phyloP scores from a whole-genome alignment of 108 stramenopile genomes.

The Fistulifera pelliculosa region DNA sequence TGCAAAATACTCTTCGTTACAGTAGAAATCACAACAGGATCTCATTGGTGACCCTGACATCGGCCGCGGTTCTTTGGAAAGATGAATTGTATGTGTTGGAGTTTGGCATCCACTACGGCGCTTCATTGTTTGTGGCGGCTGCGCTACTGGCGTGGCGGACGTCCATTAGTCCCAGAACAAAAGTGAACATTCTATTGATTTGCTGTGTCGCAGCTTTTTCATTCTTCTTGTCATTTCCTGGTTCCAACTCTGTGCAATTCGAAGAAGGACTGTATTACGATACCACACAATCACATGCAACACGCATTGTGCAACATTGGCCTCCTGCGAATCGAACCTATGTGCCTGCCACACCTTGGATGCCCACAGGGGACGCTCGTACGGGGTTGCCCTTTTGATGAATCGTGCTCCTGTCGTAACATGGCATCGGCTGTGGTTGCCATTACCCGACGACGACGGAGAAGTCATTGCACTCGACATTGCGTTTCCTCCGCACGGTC shows the following conservation, averaged over 20 bases:
- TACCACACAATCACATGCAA: conserved; percentile 30
- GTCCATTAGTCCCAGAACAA: background rate
- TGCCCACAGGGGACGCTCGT: conserved; percentile 72
- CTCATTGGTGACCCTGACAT: conserved; percentile 26
- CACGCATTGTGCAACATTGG: conserved; percentile 45
- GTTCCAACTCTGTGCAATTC: conserved; percentile 16
- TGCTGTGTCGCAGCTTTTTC: too few relatives aligned
- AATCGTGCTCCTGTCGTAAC: conserved; percentile 22
- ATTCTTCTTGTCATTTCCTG: background rate
- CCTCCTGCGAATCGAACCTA: conserved; percentile 45
- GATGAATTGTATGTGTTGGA: conserved; percentile 62
- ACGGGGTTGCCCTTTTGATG: conserved; percentile 70
- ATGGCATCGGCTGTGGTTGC: conserved; percentile 51
- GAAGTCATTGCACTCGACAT: conserved; percentile 77
- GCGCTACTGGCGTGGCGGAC: conserved; percentile 20
- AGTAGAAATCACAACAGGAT: background rate
- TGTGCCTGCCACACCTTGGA: conserved; percentile 52
- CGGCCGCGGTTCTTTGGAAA: conserved; percentile 54
- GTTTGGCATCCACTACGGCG: conserved; percentile 43
- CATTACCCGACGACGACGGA: conserved; percentile 28
- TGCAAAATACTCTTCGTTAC: background rate
- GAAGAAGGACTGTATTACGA: conserved; percentile 58
- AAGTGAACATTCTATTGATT: background rate
- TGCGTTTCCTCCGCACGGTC: conserved; percentile 50
- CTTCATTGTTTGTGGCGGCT: conserved; percentile 22